Conservation (phyloP, 495 filamentous ascomycete species). For the Pyronema domesticum region DNA sequence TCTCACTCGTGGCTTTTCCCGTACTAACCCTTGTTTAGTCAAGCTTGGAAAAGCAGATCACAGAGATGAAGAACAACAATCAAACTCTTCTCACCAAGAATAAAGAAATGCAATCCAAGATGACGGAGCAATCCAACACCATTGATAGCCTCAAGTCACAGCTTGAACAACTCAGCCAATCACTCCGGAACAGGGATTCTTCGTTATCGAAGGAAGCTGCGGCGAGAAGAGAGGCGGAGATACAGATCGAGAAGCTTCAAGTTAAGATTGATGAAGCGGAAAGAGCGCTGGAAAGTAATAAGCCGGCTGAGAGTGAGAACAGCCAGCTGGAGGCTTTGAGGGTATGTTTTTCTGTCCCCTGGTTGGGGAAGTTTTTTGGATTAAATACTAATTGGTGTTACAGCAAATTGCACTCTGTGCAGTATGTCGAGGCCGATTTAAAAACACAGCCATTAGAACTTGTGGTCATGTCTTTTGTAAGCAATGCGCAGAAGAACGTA, state of each 20-base stretch:
- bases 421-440: constrained; percentile 77
- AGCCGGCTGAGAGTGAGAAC: constrained; percentile 22
- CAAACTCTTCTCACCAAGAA: constrained; percentile 46
- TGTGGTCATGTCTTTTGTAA: constrained; percentile 96
- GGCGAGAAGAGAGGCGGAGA: constrained; percentile 22
- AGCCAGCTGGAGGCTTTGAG: constrained; percentile 23
- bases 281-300: constrained; percentile 18
- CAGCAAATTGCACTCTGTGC: constrained; percentile 77
- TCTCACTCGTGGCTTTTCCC: constrained; percentile 25
- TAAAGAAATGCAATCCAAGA: constrained; percentile 50
- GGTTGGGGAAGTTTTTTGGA: not conserved
- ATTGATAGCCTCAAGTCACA: constrained; percentile 60
- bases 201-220: constrained; percentile 26
- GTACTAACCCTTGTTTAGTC: constrained; percentile 41
- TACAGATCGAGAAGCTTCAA: constrained; percentile 22
- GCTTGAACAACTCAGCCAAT: constrained; percentile 51
- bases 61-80: constrained; percentile 60
- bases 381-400: constrained; percentile 26
- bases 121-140: constrained; percentile 46
- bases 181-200: constrained; percentile 57
- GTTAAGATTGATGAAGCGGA: constrained; percentile 23
- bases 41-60: constrained; percentile 77
- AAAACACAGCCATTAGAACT: constrained; percentile 77
- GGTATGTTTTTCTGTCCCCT: constrained; percentile 8
- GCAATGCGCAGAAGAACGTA: constrained; percentile 69